Evolutionary conservation across 2,329 filamentous ascomycete genomes (phyloP).

Genomic region (Dothideomycetes sp.): DNA sequence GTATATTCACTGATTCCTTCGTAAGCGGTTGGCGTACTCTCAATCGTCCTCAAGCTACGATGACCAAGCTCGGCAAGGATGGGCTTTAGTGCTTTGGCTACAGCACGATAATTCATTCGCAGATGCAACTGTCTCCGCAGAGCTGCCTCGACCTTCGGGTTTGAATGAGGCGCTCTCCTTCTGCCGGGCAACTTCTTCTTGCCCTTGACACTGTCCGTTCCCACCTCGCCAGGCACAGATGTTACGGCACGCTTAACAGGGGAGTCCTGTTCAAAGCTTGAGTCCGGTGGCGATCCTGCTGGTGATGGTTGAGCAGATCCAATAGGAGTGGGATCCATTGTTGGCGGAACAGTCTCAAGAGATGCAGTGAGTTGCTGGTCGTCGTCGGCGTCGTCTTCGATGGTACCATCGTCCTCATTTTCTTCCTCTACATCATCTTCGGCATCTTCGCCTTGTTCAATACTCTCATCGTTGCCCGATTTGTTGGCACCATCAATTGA

Average conservation of each 20-base stretch:
- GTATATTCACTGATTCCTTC: conserved; percentile 44
- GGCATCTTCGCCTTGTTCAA: conserved; percentile 15
- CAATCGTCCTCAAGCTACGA: conserved; percentile 46
- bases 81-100: conserved; percentile 52
- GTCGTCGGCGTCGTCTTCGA: conserved; percentile 2
- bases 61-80: conserved; percentile 55
- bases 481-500: not conserved
- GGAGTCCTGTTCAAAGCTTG: conserved; percentile 5
- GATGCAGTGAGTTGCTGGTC: not conserved
- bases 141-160: conserved; percentile 33
- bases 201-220: conserved; percentile 6
- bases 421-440: conserved; percentile 13
- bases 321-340: conserved; percentile 3
- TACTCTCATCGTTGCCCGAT: not conserved
- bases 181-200: conserved; percentile 20
- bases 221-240: not conserved
- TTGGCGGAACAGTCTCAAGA: conserved; percentile 1
- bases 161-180: conserved; percentile 35
- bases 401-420: not conserved
- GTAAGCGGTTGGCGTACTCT: conserved; percentile 42
- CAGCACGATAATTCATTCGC: conserved; percentile 52
- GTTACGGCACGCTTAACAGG: conserved; percentile 1
- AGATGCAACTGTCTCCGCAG: conserved; percentile 52
- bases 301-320: conserved; percentile 5
- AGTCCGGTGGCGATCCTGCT: conserved; percentile 3